Evolutionary conservation across 371 early-diverging fungal genomes (phyloP).

Genomic region (Mucor lusitanicus): DNA sequence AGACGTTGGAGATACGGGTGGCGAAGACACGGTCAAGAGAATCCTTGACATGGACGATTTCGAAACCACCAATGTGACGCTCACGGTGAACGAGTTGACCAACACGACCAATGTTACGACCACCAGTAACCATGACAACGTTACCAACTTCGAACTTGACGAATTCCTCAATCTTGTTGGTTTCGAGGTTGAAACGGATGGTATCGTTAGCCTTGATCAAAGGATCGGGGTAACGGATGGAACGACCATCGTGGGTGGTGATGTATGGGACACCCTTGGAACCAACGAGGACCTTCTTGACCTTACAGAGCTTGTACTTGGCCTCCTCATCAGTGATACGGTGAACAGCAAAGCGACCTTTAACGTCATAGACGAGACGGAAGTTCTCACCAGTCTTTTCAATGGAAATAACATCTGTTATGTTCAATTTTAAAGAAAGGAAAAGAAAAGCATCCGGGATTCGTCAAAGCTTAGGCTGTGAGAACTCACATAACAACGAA

Average conservation of each 20-base stretch:
- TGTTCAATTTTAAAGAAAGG: conserved; percentile 18
- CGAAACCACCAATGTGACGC: conserved; percentile 97
- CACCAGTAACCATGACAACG: conserved; percentile 96
- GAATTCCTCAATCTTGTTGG: conserved; percentile 92
- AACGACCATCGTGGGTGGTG: conserved; percentile 99
- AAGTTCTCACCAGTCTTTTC: conserved; percentile 99
- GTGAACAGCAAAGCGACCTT: conserved; percentile 99
- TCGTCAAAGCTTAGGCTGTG: conserved; percentile 55
- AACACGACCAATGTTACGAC: conserved; percentile 99
- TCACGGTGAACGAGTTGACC: conserved; percentile 98
- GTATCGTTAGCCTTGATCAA: conserved; percentile 99
- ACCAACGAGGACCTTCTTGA: conserved; percentile 92
- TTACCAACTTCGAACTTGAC: conserved; percentile 97
- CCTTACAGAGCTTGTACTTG: conserved; percentile 98
- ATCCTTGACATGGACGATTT: conserved; percentile 95
- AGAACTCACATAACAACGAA: conserved; percentile 10
- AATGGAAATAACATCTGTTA: conserved; percentile 93
- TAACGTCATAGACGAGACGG: conserved; percentile 99
- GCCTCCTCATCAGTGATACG: conserved; percentile 98
- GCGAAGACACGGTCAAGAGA: conserved; percentile 86
- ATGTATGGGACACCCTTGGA: conserved; percentile 95
- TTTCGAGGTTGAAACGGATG: conserved; percentile 95
- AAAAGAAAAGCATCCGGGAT: conserved; percentile 49
- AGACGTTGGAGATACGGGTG: conserved; percentile 91
- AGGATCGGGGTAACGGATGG: conserved; percentile 99